Conservation (phyloP, 768 basidiomycete species). For the Xerocomus brunneocitrinus region DNA sequence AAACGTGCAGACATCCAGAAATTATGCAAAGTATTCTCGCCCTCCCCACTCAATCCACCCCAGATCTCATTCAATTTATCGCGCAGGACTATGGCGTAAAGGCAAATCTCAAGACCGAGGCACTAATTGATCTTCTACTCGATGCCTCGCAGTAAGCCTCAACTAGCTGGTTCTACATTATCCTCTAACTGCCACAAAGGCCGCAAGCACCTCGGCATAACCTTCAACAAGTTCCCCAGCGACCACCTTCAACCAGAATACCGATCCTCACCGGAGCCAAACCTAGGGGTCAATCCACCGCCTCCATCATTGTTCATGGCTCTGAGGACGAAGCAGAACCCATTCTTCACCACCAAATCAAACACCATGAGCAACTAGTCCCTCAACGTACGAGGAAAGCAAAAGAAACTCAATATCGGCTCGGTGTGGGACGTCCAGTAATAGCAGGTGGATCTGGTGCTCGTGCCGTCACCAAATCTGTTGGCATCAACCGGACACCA, state of each 20-base stretch:
- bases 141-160: conserved; percentile 43
- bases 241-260: conserved; percentile 32
- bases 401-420: conserved; percentile 61
- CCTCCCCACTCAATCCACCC: conserved; percentile 9
- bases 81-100: conserved; percentile 71
- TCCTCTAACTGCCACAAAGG: conserved; percentile 32
- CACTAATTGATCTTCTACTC: conserved; percentile 68
- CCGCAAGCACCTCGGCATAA: conserved; percentile 23
- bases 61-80: conserved; percentile 14
- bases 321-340: conserved; percentile 42
- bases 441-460: conserved; percentile 64
- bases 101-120: conserved; percentile 79
- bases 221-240: conserved; percentile 18
- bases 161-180: conserved; percentile 32
- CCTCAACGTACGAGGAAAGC: conserved; percentile 56
- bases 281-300: conserved; percentile 30
- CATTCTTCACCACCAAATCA: conserved; percentile 11
- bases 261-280: conserved; percentile 26
- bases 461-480: conserved; percentile 58
- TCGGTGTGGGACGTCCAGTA: conserved; percentile 70
- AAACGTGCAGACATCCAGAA: conserved; percentile 53
- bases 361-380: conserved; percentile 15
- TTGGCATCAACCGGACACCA: conserved; percentile 42
- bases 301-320: conserved; percentile 36
- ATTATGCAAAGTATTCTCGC: conserved; percentile 50